phyloP scores from a whole-genome alignment of 2,329 filamentous ascomycete genomes.

The Tolypocladium endophyticum region DNA sequence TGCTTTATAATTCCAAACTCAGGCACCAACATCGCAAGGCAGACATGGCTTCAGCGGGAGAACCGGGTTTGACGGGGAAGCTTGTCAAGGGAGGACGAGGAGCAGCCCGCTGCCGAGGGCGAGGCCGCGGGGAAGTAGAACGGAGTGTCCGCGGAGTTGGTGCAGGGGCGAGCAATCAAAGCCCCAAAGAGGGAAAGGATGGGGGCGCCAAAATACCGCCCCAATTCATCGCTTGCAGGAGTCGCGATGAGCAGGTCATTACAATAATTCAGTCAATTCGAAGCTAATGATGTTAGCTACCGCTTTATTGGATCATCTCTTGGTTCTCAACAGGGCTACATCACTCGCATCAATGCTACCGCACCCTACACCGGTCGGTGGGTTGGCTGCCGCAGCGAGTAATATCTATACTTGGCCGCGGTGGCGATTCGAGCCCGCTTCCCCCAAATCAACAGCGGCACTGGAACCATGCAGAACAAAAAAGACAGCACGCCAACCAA shows the following conservation, averaged over 20 bases:
- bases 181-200: background rate
- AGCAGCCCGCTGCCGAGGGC: no score
- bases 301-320: background rate
- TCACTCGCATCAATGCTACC: background rate
- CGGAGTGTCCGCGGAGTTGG: no score
- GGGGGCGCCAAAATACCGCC: background rate
- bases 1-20: background rate
- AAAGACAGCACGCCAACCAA: slow-evolving; percentile 3
- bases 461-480: slow-evolving; percentile 7
- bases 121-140: no score
- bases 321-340: background rate
- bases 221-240: background rate
- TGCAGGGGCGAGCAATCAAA: background rate
- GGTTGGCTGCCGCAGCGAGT: background rate
- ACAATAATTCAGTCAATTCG: no score
- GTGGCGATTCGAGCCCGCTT: slow-evolving; percentile 5
- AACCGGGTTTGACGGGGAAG: background rate
- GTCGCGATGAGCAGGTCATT: no score
- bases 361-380: background rate
- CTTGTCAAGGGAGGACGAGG: no score
- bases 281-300: no score
- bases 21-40: background rate
- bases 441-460: slow-evolving; percentile 11
- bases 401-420: slow-evolving; percentile 1
- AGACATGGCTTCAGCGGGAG: background rate